A percentile compares a stretch with the other conserved stretches of the same genome.
These are phyloP conservation scores for Saturnispora dispora DNA, from an alignment of 805 yeast species.

Conservation along the genomic window DNA sequence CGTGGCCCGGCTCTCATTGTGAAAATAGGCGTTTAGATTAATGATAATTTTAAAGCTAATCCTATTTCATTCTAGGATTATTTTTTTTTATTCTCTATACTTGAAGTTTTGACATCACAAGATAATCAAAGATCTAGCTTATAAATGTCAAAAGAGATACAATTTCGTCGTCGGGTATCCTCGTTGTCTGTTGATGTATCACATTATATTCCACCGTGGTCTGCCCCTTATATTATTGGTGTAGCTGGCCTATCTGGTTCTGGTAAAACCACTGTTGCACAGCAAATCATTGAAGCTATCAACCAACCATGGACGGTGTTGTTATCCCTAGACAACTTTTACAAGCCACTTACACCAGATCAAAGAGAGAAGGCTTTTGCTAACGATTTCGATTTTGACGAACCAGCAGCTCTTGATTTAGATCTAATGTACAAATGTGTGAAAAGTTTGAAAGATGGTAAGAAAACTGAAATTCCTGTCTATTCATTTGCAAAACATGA, in stretches of 20 bases:
- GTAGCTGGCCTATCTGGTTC: conserved; percentile 83
- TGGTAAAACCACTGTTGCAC: conserved; percentile 90
- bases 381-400: conserved; percentile 76
- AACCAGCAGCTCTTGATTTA: conserved; percentile 76
- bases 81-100: neutral
- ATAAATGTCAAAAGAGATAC: neutral
- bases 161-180: conserved; percentile 2
- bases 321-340: conserved; percentile 84
- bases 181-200: conserved; percentile 11
- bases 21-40: neutral
- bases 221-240: conserved; percentile 78
- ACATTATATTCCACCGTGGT: conserved; percentile 75
- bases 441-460: conserved; percentile 59
- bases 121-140: neutral
- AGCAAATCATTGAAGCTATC: conserved; percentile 62
- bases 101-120: neutral
- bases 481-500: conserved; percentile 59
- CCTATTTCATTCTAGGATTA: neutral
- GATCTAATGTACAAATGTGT: conserved; percentile 62
- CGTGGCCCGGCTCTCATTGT: neutral
- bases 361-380: conserved; percentile 55
- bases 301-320: conserved; percentile 94
- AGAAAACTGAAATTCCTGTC: conserved; percentile 55
- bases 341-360: conserved; percentile 59
- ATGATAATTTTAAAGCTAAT: neutral